phyloP scores from a whole-genome alignment of 441 rosid species.

The Corymbia citriodora region DNA sequence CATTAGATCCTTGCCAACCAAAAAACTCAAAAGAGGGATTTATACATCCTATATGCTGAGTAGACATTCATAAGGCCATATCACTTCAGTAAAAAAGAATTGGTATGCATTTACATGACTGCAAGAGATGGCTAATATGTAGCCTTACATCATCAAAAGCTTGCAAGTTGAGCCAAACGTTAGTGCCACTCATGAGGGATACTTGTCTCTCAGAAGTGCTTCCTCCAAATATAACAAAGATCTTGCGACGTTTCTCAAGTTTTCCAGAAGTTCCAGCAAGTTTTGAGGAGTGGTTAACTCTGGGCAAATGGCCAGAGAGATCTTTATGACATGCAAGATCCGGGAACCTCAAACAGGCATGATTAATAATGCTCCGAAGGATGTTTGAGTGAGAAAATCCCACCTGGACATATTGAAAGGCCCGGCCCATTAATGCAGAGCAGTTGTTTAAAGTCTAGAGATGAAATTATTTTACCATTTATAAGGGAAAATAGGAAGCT shows the following conservation, averaged over 20 bases:
- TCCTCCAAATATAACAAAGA: slow-evolving; percentile 90
- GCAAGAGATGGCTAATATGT: not conserved
- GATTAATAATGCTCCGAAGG: slow-evolving; percentile 67
- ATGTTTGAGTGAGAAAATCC: slow-evolving; percentile 95
- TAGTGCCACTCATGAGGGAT: slow-evolving; percentile 96
- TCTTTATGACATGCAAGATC: slow-evolving; percentile 39
- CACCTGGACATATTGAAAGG: slow-evolving; percentile 39
- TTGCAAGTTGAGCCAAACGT: slow-evolving; percentile 92
- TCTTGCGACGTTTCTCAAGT: slow-evolving; percentile 34
- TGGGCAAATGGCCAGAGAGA: slow-evolving; percentile 32
- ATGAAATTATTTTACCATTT: not conserved
- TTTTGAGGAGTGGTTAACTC: slow-evolving; percentile 22
- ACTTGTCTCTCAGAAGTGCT: slow-evolving; percentile 97
- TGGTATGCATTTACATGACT: not conserved
- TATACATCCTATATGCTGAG: not conserved
- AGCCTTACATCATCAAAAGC: slow-evolving; percentile 72
- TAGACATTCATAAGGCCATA: not conserved
- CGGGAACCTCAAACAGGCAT: slow-evolving; percentile 78
- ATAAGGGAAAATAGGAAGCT: not conserved
- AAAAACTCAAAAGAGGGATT: not conserved
- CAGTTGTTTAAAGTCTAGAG: not conserved
- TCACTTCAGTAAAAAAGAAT: not conserved
- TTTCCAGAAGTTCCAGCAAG: slow-evolving; percentile 20
- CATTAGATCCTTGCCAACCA: not conserved
- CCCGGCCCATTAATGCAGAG: not conserved